Conservation (phyloP, 208 protist species). For the Perkinsela sp. region DNA sequence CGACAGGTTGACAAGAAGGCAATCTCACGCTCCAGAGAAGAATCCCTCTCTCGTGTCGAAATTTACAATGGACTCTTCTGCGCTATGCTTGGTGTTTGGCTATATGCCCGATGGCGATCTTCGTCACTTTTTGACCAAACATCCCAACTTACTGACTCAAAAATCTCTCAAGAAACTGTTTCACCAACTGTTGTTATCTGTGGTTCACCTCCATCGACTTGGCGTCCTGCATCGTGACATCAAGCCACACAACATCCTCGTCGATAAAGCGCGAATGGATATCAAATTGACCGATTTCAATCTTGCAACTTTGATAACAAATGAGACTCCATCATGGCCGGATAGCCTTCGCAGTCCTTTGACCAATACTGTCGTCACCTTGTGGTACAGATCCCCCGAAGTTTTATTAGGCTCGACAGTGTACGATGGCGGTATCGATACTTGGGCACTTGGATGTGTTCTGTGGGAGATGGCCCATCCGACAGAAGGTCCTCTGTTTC, state of each 20-base stretch:
- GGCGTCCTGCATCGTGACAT: constrained; percentile 77
- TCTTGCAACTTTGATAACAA: constrained; percentile 18
- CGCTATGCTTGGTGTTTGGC: constrained; percentile 25
- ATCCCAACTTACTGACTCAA: constrained; percentile 12
- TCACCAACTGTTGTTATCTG: constrained; percentile 68
- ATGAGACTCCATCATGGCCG: neutral
- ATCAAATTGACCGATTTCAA: neutral
- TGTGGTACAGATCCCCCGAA: constrained; percentile 89
- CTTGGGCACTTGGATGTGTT: constrained; percentile 81
- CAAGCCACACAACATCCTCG: constrained; percentile 71
- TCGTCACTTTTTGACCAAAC: neutral
- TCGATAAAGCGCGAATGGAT: constrained; percentile 5
- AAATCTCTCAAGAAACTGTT: constrained; percentile 13
- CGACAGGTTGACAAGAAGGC: neutral
- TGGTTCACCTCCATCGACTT: constrained; percentile 71
- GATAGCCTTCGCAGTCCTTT: constrained; percentile 48
- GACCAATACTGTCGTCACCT: constrained; percentile 90
- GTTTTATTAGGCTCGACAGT: constrained; percentile 83
- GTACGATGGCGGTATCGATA: constrained; percentile 87
- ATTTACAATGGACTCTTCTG: too few relatives aligned
- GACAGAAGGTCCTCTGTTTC: constrained; percentile 40
- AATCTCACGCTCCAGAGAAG: neutral
- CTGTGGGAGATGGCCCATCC: constrained; percentile 64
- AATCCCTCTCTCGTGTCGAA: neutral
- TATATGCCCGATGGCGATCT: constrained; percentile 27